Percentiles rank a stretch among this genome's conserved stretches.
Evolutionary conservation across 129 eudicot genomes (phyloP).

Genomic region (Mikania micrantha): DNA sequence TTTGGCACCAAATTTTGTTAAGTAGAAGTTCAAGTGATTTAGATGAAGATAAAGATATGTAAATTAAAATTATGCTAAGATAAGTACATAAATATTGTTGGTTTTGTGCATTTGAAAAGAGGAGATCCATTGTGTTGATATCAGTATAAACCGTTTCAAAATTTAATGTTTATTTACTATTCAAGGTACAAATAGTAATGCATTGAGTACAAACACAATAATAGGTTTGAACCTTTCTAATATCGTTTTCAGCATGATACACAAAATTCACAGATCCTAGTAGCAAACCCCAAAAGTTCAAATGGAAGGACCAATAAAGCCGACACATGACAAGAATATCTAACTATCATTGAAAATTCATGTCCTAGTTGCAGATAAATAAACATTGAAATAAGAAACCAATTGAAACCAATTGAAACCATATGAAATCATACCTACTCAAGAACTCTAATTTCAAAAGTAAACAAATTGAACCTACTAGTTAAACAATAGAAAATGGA

Average conservation of each 20-base stretch:
- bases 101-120: constrained; percentile 20
- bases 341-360: not conserved
- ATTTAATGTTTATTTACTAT: not conserved
- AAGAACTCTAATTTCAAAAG: not conserved
- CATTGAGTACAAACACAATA: not conserved
- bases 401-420: not conserved
- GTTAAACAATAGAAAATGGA: not conserved
- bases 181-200: constrained; percentile 4
- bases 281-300: no score
- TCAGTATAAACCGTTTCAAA: constrained; percentile 23
- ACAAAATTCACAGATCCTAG: no score
- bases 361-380: not conserved
- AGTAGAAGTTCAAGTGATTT: constrained; percentile 61
- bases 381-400: not conserved
- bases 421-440: not conserved
- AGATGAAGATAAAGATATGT: constrained; percentile 37
- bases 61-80: not conserved
- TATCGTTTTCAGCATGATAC: not conserved
- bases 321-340: not conserved
- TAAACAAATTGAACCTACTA: not conserved
- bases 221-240: not conserved
- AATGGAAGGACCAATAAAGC: no score
- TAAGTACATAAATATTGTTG: constrained; percentile 13
- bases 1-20: constrained; percentile 63
- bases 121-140: constrained; percentile 24